A percentile compares a stretch with the other conserved stretches of the same genome.
phyloP scores from a whole-genome alignment of 1,284 basidiomycete genomes.

The Naganishia sp. region DNA sequence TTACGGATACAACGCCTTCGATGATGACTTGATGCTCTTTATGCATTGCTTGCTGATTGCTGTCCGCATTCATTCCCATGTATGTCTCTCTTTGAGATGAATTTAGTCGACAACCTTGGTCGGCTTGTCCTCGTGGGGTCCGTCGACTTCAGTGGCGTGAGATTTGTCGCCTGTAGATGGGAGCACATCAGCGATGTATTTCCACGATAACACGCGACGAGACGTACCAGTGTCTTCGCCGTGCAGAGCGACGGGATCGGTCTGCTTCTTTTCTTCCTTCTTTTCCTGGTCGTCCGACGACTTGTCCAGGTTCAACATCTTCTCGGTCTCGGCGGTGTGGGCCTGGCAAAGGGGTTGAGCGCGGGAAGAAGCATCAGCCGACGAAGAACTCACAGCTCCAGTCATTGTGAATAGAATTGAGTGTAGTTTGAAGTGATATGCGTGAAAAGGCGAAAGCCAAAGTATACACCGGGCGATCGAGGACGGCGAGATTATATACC shows the following conservation, averaged over 20 bases:
- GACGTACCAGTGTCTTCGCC: slow-evolving; percentile 23
- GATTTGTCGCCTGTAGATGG: slow-evolving; percentile 7
- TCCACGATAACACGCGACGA: background rate
- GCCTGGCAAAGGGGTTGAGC: slow-evolving; percentile 15
- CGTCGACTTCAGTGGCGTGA: slow-evolving; percentile 22
- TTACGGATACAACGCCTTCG: slow-evolving; percentile 13
- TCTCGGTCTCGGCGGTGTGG: slow-evolving; percentile 24
- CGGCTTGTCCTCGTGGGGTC: slow-evolving; percentile 26
- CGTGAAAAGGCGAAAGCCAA: background rate
- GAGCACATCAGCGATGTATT: background rate
- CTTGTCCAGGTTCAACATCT: slow-evolving; percentile 33
- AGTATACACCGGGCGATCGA: background rate
- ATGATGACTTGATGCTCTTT: background rate
- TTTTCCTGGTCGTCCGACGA: slow-evolving; percentile 18
- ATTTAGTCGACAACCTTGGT: slow-evolving; percentile 14
- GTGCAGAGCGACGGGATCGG: slow-evolving; percentile 12
- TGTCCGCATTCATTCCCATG: background rate
- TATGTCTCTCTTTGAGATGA: background rate
- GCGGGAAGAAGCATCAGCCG: background rate
- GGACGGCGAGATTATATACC: background rate
- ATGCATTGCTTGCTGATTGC: background rate
- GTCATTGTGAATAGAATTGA: slow-evolving; percentile 8
- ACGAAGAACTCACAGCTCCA: background rate
- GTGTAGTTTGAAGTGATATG: background rate
- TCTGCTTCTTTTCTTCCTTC: slow-evolving; percentile 27